Percentiles rank a stretch among this genome's conserved stretches.
These are phyloP conservation scores for Penicillium sp. DNA, from an alignment of 2,329 filamentous ascomycete species.

Conservation along the genomic window DNA sequence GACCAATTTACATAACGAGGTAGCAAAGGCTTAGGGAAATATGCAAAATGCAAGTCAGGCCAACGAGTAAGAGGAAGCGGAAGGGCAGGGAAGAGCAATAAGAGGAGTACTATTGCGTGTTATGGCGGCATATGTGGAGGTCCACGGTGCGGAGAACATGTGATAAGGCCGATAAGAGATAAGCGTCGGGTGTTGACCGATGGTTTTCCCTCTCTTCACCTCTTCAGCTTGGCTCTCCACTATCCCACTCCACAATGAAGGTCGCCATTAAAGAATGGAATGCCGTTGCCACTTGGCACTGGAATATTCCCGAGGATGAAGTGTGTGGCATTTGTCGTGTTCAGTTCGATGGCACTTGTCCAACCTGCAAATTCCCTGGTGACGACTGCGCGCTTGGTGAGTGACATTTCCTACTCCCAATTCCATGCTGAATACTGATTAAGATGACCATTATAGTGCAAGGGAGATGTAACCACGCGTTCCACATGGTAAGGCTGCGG, in stretches of 20 bases:
- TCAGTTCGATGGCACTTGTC: slow-evolving; percentile 95
- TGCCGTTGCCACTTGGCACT: slow-evolving; percentile 92
- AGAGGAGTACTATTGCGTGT: slow-evolving; percentile 8
- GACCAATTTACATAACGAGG: slow-evolving; percentile 32
- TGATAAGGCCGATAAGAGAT: slow-evolving; percentile 7
- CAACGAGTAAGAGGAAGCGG: not conserved
- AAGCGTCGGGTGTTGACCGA: not conserved
- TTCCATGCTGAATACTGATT: slow-evolving; percentile 9
- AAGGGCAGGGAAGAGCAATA: slow-evolving; percentile 9
- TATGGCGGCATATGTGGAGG: slow-evolving; percentile 13
- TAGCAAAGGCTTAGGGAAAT: not conserved
- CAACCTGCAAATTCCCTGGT: slow-evolving; percentile 95
- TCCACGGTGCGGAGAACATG: slow-evolving; percentile 24
- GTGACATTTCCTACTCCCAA: slow-evolving; percentile 35
- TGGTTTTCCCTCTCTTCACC: slow-evolving; percentile 1
- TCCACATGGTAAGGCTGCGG: slow-evolving; percentile 74
- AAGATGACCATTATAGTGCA: slow-evolving; percentile 61
- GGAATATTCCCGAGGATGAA: slow-evolving; percentile 96
- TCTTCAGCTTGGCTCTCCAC: not conserved
- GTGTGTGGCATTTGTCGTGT: slow-evolving; percentile 98
- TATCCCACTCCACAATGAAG: slow-evolving; percentile 66
- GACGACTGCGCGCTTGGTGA: slow-evolving; percentile 90
- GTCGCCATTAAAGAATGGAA: slow-evolving; percentile 93
- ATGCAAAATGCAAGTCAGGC: not conserved
- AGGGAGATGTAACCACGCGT: slow-evolving; percentile 94